Evolutionary conservation across 805 yeast species (phyloP).

Genomic region (Torulaspora indica): DNA sequence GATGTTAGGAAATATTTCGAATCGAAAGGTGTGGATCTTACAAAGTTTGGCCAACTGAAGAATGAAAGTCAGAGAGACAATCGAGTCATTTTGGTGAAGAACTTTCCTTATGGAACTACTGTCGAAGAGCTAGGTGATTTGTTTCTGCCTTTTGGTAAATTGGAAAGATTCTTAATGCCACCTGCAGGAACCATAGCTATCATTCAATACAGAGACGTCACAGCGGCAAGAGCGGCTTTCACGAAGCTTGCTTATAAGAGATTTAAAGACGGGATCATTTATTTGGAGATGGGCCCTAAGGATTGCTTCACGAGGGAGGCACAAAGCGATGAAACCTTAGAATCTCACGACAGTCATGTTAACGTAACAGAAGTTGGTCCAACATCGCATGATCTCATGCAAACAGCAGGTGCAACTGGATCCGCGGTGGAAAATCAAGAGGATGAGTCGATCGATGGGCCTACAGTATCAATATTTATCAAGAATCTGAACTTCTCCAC

Average conservation of each 20-base stretch:
- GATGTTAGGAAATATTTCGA: constrained; percentile 87
- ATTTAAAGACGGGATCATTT: constrained; percentile 79
- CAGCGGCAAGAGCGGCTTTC: constrained; percentile 86
- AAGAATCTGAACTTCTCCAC: constrained; percentile 90
- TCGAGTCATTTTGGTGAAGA: constrained; percentile 74
- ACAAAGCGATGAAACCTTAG: constrained; percentile 35
- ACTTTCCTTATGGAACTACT: constrained; percentile 85
- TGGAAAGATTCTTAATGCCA: constrained; percentile 82
- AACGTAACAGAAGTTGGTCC: constrained; percentile 35
- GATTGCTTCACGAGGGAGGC: constrained; percentile 67
- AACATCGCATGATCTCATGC: constrained; percentile 33
- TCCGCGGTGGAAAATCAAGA: constrained; percentile 38
- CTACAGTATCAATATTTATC: constrained; percentile 83
- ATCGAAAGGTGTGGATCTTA: constrained; percentile 75
- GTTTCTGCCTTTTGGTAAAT: constrained; percentile 73
- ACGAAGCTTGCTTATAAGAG: constrained; percentile 81
- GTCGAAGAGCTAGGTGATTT: constrained; percentile 75
- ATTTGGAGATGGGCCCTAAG: constrained; percentile 91
- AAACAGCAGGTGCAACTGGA: constrained; percentile 37
- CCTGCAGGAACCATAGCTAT: constrained; percentile 96
- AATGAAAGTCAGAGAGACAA: constrained; percentile 61
- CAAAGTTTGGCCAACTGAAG: constrained; percentile 53
- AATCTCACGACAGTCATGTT: constrained; percentile 24
- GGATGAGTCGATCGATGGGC: constrained; percentile 50
- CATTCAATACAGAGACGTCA: constrained; percentile 76